Base-by-base conservation (phyloP, 1,284 basidiomycete genomes). In the Kalmanozyma brasiliensis region DNA sequence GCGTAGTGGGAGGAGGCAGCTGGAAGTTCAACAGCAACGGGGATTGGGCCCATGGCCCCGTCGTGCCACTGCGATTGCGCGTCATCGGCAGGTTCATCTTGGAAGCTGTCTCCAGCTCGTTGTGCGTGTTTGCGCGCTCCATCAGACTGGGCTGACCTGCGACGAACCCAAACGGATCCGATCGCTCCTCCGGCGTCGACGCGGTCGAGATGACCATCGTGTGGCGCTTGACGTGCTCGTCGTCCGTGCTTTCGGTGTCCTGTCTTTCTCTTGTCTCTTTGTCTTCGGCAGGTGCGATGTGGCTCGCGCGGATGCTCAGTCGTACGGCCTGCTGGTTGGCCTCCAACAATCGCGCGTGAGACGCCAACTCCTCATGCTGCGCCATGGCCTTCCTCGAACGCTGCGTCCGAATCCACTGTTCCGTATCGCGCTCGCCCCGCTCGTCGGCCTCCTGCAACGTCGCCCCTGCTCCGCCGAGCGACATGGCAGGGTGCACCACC, bases 41-140 rank as follows among this genome's bases (percentile, higher is more conserved):
- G 20, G 69, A 67, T 49, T 67, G 69, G 1, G 69, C 40, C 69
- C 69, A 72, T n/a, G 69, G 69, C 19, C 64, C 69, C 4, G 49
- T 63, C 2, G 63, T 66, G 3, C 59, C 64, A 38, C 69, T 67
- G 14, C 53, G 42, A 17, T 60, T 64, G 40, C 66, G 37, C n/a
- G 61, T 57, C 66, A 61, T 64, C 2, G 52, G 56, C 30, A 32
- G 24, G 19, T 60, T 23, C 4, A 13, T 56, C 13, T 20, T 45
- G 17, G 49, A 33, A 4, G 24, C 16, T 19, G 53, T 17, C 17
- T 38, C 19, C 13, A 46, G 29, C 9, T 42, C 65, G 22, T 42
- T 41, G 24, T 58, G 45, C 33, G 55, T 48, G 20, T 55, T 53
- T 20, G 45, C 49, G 9, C 59, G 51, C 22, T 42, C 40, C 58